These are phyloP conservation scores for Mycocalia duriaeana DNA, from an alignment of 1,284 basidiomycete genomes.

Conservation along the genomic window DNA sequence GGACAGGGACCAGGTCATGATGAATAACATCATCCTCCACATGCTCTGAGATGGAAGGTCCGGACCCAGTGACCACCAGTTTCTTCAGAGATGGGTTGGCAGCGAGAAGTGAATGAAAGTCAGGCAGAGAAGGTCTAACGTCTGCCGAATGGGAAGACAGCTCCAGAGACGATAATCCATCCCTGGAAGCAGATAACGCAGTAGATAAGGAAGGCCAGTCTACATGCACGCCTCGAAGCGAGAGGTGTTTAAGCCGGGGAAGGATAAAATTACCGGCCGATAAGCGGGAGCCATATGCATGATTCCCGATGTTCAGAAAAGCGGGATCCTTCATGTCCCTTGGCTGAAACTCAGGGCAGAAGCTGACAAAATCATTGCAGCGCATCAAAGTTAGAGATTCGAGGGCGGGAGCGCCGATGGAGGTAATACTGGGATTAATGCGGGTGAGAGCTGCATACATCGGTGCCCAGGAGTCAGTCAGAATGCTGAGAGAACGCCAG, in stretches of 20 bases:
- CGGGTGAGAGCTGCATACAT: constrained; percentile 42
- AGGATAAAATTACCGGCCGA: constrained; percentile 20
- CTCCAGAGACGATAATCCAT: constrained; percentile 32
- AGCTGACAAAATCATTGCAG: constrained; percentile 50
- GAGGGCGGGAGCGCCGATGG: constrained; percentile 36
- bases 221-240: constrained; percentile 46
- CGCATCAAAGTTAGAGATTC: constrained; percentile 49
- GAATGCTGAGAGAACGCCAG: constrained; percentile 45
- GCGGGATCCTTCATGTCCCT: constrained; percentile 28
- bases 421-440: constrained; percentile 31
- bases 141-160: constrained; percentile 43
- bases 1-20: constrained; percentile 20
- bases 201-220: constrained; percentile 36
- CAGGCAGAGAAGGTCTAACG: constrained; percentile 38
- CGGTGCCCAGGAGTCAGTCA: constrained; percentile 48
- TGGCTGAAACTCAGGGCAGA: constrained; percentile 39
- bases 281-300: not conserved
- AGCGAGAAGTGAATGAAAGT: constrained; percentile 35
- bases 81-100: constrained; percentile 32
- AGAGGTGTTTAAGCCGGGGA: constrained; percentile 36
- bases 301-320: constrained; percentile 21
- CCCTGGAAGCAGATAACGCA: constrained; percentile 20
- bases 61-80: constrained; percentile 42
- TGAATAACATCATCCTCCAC: constrained; percentile 17
- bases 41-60: constrained; percentile 24